Base-by-base conservation (phyloP, 2,329 filamentous ascomycete genomes). In the Neofusicoccum laricinum region DNA sequence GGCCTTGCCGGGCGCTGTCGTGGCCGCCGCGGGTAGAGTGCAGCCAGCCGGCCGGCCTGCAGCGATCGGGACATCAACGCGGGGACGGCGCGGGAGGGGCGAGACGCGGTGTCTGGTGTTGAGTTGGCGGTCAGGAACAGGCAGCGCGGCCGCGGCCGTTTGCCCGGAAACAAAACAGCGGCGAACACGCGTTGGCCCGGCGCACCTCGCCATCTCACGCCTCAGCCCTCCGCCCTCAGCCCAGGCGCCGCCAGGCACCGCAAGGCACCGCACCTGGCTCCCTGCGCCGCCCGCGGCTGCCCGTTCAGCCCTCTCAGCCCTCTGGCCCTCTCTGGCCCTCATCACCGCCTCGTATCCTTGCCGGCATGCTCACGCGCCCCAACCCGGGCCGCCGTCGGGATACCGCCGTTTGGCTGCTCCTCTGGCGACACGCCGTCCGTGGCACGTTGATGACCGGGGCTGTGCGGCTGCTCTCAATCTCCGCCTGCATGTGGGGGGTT, bases 291-390 rank as follows among this genome's bases (percentile, higher is more conserved):
- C n/a, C n/a, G 12, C 32, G 14, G 25, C 25, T 6, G 25, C 25
- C 25, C 32, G 12, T 4, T 41, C 38, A 8, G 12, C 19, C 19
- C 40, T 25, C n/a, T 46, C 55, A 46, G 55, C 55, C 41, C 41
- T 59, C 38, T 17, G 49, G 3, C 41, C 8, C 40, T 32, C 41
- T 59, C 38, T 17, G 49, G 3, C 41, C 8, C 40, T 32, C 30
- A 59, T 59, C 55, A 59, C 55, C 55, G 55, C 55, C 55, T 59
- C 55, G 55, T 59, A 59, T 59, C 55, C 25, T 15, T n/a, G 53
- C 14, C 19, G 25, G 5, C 25, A 30, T 30, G 25, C 25, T 30
- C 25, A 30, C 25, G 25, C 25, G 25, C 25, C 25, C 25, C 25
- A 30, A 30, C 25, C 25, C 25, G 36, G 11, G 11, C 36, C 14